Conservation (phyloP, 2,329 filamentous ascomycete species). For the Trichoderma sp. region DNA sequence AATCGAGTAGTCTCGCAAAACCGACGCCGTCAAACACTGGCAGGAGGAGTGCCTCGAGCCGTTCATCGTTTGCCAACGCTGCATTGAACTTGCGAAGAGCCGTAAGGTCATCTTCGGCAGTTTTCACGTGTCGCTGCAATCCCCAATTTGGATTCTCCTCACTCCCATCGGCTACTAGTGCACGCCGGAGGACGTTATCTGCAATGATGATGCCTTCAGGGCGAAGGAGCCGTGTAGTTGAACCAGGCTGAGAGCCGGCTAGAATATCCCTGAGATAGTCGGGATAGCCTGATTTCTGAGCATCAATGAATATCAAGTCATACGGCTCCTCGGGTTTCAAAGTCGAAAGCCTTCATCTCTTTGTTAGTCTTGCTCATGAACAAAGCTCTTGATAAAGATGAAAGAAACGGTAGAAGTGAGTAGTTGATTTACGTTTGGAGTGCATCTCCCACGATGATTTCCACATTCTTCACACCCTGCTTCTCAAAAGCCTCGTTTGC, state of each 20-base stretch:
- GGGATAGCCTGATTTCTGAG: constrained; percentile 48
- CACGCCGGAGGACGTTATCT: constrained; percentile 49
- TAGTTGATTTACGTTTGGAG: constrained; percentile 38
- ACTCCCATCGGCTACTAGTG: constrained; percentile 41
- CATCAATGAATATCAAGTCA: constrained; percentile 50
- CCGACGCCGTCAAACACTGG: constrained; percentile 38
- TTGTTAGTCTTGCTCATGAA: background rate
- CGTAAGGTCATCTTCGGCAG: constrained; percentile 24
- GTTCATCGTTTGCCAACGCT: constrained; percentile 25
- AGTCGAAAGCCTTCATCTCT: constrained; percentile 29
- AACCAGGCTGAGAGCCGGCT: constrained; percentile 36
- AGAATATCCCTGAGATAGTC: constrained; percentile 43
- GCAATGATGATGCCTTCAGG: constrained; percentile 47
- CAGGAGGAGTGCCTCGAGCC: constrained; percentile 37
- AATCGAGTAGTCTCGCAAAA: constrained; percentile 34
- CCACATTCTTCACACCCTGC: constrained; percentile 39
- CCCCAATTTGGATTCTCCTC: constrained; percentile 35
- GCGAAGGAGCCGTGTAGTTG: constrained; percentile 39
- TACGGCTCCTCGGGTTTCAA: constrained; percentile 41
- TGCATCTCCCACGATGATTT: constrained; percentile 43
- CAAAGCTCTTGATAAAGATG: background rate
- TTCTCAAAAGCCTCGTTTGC: constrained; percentile 38
- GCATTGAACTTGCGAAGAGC: constrained; percentile 31
- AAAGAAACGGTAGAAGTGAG: background rate
- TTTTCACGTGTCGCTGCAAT: constrained; percentile 12